Evolutionary conservation across 441 rosid genomes (phyloP).

Genomic region (Gossypium gossypioides): DNA sequence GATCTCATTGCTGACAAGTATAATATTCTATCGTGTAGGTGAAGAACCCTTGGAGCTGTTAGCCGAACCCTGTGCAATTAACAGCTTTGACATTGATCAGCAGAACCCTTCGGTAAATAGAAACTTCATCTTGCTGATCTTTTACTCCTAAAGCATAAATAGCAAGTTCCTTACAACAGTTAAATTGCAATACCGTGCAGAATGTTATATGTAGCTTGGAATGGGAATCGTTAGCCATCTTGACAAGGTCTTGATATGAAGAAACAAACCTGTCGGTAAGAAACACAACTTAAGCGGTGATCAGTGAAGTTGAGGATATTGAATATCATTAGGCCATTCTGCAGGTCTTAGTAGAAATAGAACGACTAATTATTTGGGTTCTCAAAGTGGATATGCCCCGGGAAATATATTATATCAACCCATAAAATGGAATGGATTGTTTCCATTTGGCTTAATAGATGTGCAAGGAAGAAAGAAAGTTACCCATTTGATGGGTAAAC

Average conservation of each 20-base stretch:
- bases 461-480: too few relatives aligned
- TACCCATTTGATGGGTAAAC: too few relatives aligned
- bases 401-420: background rate
- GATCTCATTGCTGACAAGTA: background rate
- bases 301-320: background rate
- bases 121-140: background rate
- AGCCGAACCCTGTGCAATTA: slow-evolving; percentile 86
- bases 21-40: slow-evolving; percentile 26
- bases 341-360: background rate
- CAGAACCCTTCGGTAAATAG: slow-evolving; percentile 67
- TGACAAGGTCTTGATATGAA: slow-evolving; percentile 39
- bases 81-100: slow-evolving; percentile 76
- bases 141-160: background rate
- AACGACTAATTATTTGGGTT: background rate
- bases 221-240: slow-evolving; percentile 73
- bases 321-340: background rate
- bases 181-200: slow-evolving; percentile 28
- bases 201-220: slow-evolving; percentile 82
- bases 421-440: background rate
- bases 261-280: background rate
- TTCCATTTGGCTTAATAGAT: background rate
- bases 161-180: slow-evolving; percentile 11
- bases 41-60: slow-evolving; percentile 68
- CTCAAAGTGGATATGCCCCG: background rate
- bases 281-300: background rate